Evolutionary conservation across 148 eudicot genomes (phyloP), one percentile per base, ranked within the genome.

Genomic region (Limonium bicolor): DNA sequence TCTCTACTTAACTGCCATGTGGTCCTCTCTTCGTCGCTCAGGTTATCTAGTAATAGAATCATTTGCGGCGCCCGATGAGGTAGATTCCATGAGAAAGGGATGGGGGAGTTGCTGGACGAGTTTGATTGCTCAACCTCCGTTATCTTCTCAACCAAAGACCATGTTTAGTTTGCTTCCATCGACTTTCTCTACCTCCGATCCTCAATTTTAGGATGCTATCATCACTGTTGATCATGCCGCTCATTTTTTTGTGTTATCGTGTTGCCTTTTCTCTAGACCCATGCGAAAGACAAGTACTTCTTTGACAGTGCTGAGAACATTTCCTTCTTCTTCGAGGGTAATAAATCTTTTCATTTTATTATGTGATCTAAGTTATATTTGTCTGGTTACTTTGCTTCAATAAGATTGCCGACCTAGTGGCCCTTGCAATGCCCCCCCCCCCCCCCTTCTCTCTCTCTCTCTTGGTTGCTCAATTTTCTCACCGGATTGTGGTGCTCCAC

Each of bases 241-340:
- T 37, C 46, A 12, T 37, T 44, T 7, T 24, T 43, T 6, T 10
- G 16, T 16, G 9, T 6, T 17, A 1, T 12, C 16, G 29, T 9
- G 2, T 35, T 36, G 16, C 6, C 20, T 20, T 35, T 5, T 14
- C 2, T 24, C 30, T 60, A 90, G 97, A 77, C 55, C 69, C 60
- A 57, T 8, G 74, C 93, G 1, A 70, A 71, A 39, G 76, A 67
- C 52, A 53, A 84, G 48, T 84, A 90, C 68, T 90, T 90, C 71
- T 90, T 48, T 29, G 83, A 90, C 11, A 90, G 97, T 48, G 97
- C 69, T 3, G 95, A 90, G 58, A 90, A 80, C 50, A 60, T 90
- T 52, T 90, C 97, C 1, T 90, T 74, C 53, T 90, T 90, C 93
- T 90, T 84, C 41, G 97, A 90, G 70, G 97, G 97, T 90, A 74